A percentile compares a stretch with the other conserved stretches of the same genome.
These are phyloP conservation scores for Pestalotiopsis sp. DNA, from an alignment of 2,329 filamentous ascomycete genomes.

Conservation along the genomic window DNA sequence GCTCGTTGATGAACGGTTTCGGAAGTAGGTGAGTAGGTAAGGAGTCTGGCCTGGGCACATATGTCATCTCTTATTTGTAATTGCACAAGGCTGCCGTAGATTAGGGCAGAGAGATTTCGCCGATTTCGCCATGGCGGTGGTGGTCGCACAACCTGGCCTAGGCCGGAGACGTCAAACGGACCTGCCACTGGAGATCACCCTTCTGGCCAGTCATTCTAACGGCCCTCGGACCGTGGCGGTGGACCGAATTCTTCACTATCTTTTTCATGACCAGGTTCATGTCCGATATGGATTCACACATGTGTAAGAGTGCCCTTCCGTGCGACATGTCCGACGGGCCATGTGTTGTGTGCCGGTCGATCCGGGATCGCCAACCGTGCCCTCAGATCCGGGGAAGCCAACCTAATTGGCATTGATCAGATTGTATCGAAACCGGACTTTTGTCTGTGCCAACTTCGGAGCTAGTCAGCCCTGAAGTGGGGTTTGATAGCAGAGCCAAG, in stretches of 20 bases:
- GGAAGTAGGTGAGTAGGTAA: too few relatives aligned
- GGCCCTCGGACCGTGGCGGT: background rate
- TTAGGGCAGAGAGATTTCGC: background rate
- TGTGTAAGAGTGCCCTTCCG: background rate
- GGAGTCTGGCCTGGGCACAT: too few relatives aligned
- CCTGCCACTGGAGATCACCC: background rate
- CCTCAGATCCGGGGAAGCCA: slow-evolving; percentile 6
- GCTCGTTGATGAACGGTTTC: background rate
- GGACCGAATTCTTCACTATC: background rate
- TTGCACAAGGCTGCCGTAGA: background rate
- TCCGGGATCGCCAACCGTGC: slow-evolving; percentile 4
- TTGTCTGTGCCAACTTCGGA: background rate
- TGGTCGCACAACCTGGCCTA: background rate
- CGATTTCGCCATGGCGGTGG: background rate
- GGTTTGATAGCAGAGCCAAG: background rate
- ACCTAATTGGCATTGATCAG: background rate
- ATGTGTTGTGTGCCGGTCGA: background rate
- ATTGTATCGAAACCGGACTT: background rate
- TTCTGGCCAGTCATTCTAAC: background rate
- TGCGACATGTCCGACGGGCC: background rate
- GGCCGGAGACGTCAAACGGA: background rate
- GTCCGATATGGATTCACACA: background rate
- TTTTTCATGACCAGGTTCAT: background rate
- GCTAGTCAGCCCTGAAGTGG: slow-evolving; percentile 1
- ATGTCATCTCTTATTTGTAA: background rate